Conservation (phyloP, 108 stramenopile genomes). For the Schizochytrium sp. region DNA sequence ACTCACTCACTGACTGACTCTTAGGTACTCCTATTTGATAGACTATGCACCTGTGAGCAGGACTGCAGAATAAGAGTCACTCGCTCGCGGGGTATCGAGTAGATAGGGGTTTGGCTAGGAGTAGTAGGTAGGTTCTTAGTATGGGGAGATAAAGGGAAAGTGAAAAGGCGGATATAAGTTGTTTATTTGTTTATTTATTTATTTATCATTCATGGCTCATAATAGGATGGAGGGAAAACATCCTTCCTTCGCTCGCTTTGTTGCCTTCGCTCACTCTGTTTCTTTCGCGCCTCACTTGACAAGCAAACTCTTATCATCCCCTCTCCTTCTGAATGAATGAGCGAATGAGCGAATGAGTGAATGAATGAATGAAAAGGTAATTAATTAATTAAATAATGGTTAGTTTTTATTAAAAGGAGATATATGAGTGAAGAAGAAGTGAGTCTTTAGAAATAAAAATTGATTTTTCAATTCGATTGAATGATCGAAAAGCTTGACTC, state of each 20-base stretch:
- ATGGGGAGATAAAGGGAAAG: no score
- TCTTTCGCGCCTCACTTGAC: not conserved
- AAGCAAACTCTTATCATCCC: not conserved
- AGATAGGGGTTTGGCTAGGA: no score
- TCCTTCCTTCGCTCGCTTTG: not conserved
- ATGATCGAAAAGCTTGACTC: not conserved
- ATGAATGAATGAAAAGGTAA: not conserved
- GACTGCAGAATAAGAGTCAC: no score
- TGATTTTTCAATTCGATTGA: not conserved
- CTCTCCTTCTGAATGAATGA: not conserved
- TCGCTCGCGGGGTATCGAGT: no score
- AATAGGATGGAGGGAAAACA: no score
- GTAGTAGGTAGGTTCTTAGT: no score
- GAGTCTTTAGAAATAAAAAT: slow-evolving; percentile 3
- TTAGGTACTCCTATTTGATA: not conserved
- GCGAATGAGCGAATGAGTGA: no score
- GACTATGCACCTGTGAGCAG: no score
- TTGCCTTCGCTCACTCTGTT: not conserved
- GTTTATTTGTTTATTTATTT: not conserved
- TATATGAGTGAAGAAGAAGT: not conserved
- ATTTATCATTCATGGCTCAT: not conserved
- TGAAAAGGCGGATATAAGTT: not conserved
- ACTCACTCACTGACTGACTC: not conserved
- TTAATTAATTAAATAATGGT: not conserved
- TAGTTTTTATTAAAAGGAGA: not conserved